Base-by-base conservation (phyloP, 495 filamentous ascomycete genomes). In the Aspergillus affinis region DNA sequence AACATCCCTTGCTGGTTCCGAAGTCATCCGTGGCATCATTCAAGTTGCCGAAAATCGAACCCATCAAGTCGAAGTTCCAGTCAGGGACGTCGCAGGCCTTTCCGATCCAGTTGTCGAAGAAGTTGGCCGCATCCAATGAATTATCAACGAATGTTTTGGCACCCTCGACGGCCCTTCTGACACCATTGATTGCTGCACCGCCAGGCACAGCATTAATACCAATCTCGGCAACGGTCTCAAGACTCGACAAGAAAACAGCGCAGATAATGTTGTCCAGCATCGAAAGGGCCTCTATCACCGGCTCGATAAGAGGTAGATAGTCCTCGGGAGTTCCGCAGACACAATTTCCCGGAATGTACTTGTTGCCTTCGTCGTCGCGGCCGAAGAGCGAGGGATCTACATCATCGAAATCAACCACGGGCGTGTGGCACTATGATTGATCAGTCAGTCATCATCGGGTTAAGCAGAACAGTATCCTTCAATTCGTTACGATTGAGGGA, bases 261-360 rank as follows among this genome's bases (percentile, higher is more conserved):
- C 48, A 51, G 48, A 51, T 21, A 51, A 51, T 51, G 26, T 51
- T 27, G 48, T 51, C 48, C 48, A 51, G 17, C 9, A 15, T 9
- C 48, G 48, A 51, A 21, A 51, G 48, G 12, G 3, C 20, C 10
- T 51, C 18, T 0, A 51, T 23, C 20, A 51, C 48, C 18, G 48
- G 48, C 48, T 51, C 48, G 20, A 51, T 27, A n/a, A 51, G 48
- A 27, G 48, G 48, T 2, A 51, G 48, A 27, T 51, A 51, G 20
- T 51, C 26, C 18, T 51, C 19, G 48, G 48, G 48, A 8, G 23
- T 51, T 51, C 26, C 48, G 48, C 48, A 51, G 18, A 51, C 2
- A n/a, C 48, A 51, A 5, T 51, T 15, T 2, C 48, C 48, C 6
- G 48, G 18, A 9, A 51, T 1, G 8, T 10, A 41, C 12, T 10